Evolutionary conservation across 2,329 filamentous ascomycete genomes (phyloP), one percentile per base, ranked within the genome.

Genomic region (Cercospora janseana): DNA sequence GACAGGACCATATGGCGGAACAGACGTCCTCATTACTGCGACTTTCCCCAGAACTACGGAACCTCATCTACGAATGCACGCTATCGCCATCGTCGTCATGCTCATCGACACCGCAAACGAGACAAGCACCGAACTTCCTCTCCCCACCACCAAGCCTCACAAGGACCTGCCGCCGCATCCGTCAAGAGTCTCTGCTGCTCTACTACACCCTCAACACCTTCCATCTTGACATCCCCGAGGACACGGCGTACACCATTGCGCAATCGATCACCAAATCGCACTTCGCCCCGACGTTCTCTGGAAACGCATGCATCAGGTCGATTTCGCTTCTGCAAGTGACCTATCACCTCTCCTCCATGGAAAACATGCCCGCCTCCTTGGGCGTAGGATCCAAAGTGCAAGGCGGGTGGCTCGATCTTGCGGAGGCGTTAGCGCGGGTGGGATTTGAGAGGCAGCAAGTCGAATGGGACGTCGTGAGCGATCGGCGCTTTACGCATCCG

Each of bases 121-220:
- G 20, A 9, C 35, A 26, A 20, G 24, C 32, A 35, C 10, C 26
- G 23, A 28, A 42, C 18, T 10, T 55, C 16, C 23, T 29, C 9
- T 8, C 12, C 6, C 13, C 18, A 18, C 38, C 46, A 28, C 47
- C 54, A 6, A 26, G 28, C 12, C 34, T 57, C 18, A 47, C 46
- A 16, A 41, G 40, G 20, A 50, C 55, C 15, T 52, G 51, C 49
- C 49, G 51, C 2, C 56, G 56, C 15, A 34, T 62, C 8, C 48
- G 61, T n/a, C 29, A 43, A 18, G 61, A 62, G 37, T 42, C 47
- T 10, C 42, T 60, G 18, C 37, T 55, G 3, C 32, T 54, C 1
- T 60, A 55, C 45, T 61, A 63, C 43, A 42, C 42, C 23, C 49
- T 32, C 51, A 63, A 60, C 44, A 13, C 27, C 8, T 63, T 61